Evolutionary conservation across 2,329 filamentous ascomycete genomes (phyloP), one percentile per base, ranked within the genome.

Genomic region (Trichoderma oligosporum): DNA sequence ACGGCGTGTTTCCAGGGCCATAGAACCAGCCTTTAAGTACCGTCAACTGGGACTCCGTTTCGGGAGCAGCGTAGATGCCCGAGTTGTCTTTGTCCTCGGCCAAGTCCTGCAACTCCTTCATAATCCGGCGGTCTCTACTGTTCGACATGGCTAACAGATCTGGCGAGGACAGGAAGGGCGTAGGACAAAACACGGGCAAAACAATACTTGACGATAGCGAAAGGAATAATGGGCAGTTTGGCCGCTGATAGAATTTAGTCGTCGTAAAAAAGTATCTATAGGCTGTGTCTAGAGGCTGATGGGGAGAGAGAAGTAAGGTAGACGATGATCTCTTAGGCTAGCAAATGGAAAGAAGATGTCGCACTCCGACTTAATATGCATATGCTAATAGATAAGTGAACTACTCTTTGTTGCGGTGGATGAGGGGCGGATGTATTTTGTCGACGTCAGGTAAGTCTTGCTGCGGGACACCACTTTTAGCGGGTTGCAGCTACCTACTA

Each of bases 1-100:
- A 99, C 0, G 94, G 91, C 1, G 93, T 96, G 62, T 95, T 91
- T 33, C 93, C 91, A 1, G 94, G 94, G 0, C 91, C 94, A 35
- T 81, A 81, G 70, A 99, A 94, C 57, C 84, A 82, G 58, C 93
- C 94, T 64, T 85, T 86, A 61, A 99, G 84, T 67, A 93, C 88
- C 58, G 86, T 90, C 57, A 97, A 76, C 72, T 91, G 88, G 61
- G 84, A 81, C 45, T 82, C 82, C 60, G 82, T 80, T 57, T 84
- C 75, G 1, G 85, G 80, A 53, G 84, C 77, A 12, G 89, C 89
- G 27, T 79, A 80, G 66, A 97, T 89, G 60, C 89, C 86, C 18
- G 91, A 95, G 60, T 83, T 82, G 56, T 82, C 80, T 60, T 70
- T 74, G 79, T 99, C 94, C 60, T 78, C 78, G 48, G 84, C 74